A percentile compares a stretch with the other conserved stretches of the same genome.
Conservation (phyloP, 2,329 filamentous ascomycete genomes). For the Alternaria rosae region DNA sequence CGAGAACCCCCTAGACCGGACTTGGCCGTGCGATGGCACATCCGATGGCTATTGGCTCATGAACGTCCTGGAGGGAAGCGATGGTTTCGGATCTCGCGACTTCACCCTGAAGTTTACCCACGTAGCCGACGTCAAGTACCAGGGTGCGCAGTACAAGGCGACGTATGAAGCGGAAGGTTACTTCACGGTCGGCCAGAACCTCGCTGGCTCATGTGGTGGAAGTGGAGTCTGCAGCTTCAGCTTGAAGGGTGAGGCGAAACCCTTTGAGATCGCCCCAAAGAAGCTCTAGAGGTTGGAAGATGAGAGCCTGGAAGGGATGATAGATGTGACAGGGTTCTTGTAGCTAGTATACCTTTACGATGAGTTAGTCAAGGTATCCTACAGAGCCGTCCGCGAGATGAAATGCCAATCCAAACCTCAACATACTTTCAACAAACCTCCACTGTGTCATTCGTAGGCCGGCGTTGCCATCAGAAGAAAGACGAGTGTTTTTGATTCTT, state of each 20-base stretch:
- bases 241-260: background rate
- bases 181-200: conserved; percentile 25
- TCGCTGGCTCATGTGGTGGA: conserved; percentile 26
- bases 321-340: background rate
- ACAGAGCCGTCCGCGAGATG: background rate
- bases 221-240: conserved; percentile 30
- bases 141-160: conserved; percentile 22
- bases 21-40: conserved; percentile 33
- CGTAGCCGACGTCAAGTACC: conserved; percentile 20
- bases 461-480: too few relatives aligned
- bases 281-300: background rate
- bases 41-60: conserved; percentile 36
- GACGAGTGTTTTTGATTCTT: background rate
- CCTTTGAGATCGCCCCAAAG: background rate
- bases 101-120: conserved; percentile 38
- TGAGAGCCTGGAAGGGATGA: background rate
- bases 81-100: conserved; percentile 15
- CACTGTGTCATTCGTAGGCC: background rate
- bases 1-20: conserved; percentile 28
- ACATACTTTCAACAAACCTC: background rate
- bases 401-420: background rate
- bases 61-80: conserved; percentile 21
- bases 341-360: background rate
- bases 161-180: conserved; percentile 20
- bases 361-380: background rate